A percentile compares a stretch with the other conserved stretches of the same genome.
These are phyloP conservation scores for Gossypium aridum DNA, from an alignment of 441 rosid species.

Conservation along the genomic window DNA sequence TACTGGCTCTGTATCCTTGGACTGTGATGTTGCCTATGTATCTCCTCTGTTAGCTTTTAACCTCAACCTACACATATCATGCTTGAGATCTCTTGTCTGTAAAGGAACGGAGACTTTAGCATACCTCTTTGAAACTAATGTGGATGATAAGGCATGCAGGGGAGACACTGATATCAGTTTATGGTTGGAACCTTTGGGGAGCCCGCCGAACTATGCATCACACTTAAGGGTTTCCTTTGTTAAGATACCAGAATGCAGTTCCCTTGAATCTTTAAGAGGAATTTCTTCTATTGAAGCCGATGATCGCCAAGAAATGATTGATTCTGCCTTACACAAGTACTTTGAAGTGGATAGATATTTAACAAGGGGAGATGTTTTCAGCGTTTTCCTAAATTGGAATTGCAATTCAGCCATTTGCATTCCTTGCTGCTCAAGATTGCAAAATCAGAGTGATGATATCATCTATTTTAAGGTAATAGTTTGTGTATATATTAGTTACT, in stretches of 20 bases:
- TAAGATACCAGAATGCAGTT: slow-evolving; percentile 89
- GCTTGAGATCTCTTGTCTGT: slow-evolving; percentile 58
- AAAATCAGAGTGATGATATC: slow-evolving; percentile 24
- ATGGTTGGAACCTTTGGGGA: slow-evolving; percentile 45
- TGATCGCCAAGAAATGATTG: slow-evolving; percentile 79
- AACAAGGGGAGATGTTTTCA: slow-evolving; percentile 71
- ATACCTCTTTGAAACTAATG: slow-evolving; percentile 45
- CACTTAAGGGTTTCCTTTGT: slow-evolving; percentile 81
- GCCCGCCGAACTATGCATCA: slow-evolving; percentile 68
- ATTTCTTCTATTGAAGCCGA: slow-evolving; percentile 65
- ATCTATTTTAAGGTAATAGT: slow-evolving; percentile 75
- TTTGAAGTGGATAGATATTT: slow-evolving; percentile 74
- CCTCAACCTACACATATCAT: slow-evolving; percentile 66
- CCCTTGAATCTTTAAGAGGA: slow-evolving; percentile 54
- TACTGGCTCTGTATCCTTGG: slow-evolving; percentile 19
- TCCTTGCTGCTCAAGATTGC: slow-evolving; percentile 53
- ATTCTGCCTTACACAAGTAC: slow-evolving; percentile 66
- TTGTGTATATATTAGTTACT: neutral
- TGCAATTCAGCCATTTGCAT: slow-evolving; percentile 71
- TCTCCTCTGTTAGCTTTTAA: slow-evolving; percentile 83
- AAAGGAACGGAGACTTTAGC: slow-evolving; percentile 52
- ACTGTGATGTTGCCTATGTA: slow-evolving; percentile 58
- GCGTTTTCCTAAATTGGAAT: slow-evolving; percentile 52
- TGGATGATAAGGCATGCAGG: slow-evolving; percentile 26
- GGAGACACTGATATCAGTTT: slow-evolving; percentile 37